Conservation (phyloP, 2,329 filamentous ascomycete species). For the Colletotrichum ledebouriae region DNA sequence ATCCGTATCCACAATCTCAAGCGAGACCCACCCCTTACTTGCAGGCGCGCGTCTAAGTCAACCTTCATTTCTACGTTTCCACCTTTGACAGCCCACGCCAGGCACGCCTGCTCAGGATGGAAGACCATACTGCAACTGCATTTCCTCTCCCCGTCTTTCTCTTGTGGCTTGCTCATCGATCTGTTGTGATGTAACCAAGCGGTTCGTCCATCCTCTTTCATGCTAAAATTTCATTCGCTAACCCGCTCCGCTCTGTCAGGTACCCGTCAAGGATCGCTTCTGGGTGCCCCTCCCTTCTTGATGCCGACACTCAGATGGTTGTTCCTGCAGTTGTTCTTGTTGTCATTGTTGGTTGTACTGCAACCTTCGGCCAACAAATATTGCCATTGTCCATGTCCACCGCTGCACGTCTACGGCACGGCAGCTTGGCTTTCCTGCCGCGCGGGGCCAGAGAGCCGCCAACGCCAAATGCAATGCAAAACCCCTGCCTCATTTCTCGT, state of each 20-base stretch:
- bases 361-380: neutral
- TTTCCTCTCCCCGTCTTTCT: neutral
- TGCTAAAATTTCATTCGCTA: conserved; percentile 5
- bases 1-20: conserved; percentile 11
- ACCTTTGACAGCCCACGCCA: conserved; percentile 13
- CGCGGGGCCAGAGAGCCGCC: conserved; percentile 9
- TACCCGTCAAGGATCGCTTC: neutral
- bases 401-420: conserved; percentile 17
- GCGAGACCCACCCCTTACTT: conserved; percentile 17
- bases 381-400: neutral
- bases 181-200: neutral
- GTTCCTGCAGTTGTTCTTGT: neutral
- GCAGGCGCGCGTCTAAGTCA: conserved; percentile 42
- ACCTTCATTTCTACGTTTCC: conserved; percentile 31
- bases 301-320: no score
- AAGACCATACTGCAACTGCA: neutral
- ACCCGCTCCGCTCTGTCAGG: conserved; percentile 11
- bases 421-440: conserved; percentile 10
- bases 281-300: no score
- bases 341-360: neutral
- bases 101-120: neutral
- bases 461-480: conserved; percentile 29
- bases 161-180: neutral
- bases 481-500: conserved; percentile 38
- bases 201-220: neutral